Evolutionary conservation across 805 yeast species (phyloP), one percentile per base, ranked within the genome.

Genomic region (Schwanniomyces occidentalis): DNA sequence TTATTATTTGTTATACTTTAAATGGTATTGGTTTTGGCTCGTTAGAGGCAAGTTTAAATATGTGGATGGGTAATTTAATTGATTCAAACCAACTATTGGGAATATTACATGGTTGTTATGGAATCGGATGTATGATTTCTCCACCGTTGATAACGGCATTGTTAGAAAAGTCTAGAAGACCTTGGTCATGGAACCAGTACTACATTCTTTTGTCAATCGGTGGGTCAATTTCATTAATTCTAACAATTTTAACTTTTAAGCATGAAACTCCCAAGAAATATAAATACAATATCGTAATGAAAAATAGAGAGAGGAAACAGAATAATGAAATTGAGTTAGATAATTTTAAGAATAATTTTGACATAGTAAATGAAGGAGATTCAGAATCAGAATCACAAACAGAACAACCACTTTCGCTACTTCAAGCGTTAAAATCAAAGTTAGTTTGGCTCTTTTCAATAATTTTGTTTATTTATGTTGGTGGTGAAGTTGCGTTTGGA

Each of bases 11-110:
- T 20, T 68, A 73, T 39, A 47, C 64, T 2, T 44, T 71, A 15
- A 51, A 54, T 30, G 89, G 89, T 0, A 46, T 78, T 25, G 82
- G 83, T 0, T 64, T 64, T 35, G 87, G 88, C 1, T 44, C 71
- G 6, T 44, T 76, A 17, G 87, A 80, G 50, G 75, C 82, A 23
- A 58, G 74, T 7, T 56, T 76, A 47, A 78, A 76, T 45, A 61
- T 76, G 10, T 80, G 77, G 71, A 55, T 73, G 46, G 79, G 79
- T 3, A 51, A 53, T 18, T 55, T 76, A 31, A 60, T 51, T 8
- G 72, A 73, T 43, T 60, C 73, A 5, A 74, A 75, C 52, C 76
- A 72, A 48, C 49, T 76, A 9, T 49, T 76, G 37, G 81, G 81
- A 2, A 49, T 71, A 1, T 50, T 76, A 51, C 82, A 76, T 51